phyloP scores from a whole-genome alignment of 2,329 filamentous ascomycete species.

The Aspergillus aculeatinus region DNA sequence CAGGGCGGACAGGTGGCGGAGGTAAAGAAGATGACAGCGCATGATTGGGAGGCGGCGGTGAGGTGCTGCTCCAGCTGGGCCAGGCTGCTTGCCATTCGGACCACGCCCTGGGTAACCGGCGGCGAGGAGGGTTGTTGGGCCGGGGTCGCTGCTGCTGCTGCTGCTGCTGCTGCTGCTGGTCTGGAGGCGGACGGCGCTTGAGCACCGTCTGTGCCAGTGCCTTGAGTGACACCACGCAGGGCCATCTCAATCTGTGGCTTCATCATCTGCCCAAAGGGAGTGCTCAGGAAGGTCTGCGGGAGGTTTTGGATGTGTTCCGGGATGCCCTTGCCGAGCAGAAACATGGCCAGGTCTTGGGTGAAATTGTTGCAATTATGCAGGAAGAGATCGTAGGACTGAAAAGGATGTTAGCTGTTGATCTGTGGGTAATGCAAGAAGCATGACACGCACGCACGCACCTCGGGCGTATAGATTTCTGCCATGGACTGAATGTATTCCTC shows the following conservation, averaged over 20 bases:
- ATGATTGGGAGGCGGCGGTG: slow-evolving; percentile 60
- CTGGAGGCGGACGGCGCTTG: slow-evolving; percentile 19
- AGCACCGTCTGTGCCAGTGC: slow-evolving; percentile 41
- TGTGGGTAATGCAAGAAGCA: neutral
- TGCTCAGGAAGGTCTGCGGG: slow-evolving; percentile 79
- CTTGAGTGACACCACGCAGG: slow-evolving; percentile 63
- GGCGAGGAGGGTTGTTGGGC: neutral
- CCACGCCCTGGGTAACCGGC: slow-evolving; percentile 41
- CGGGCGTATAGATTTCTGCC: slow-evolving; percentile 75
- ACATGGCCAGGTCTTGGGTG: slow-evolving; percentile 86
- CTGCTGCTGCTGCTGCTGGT: slow-evolving; percentile 17
- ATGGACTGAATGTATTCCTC: slow-evolving; percentile 85
- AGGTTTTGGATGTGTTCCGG: slow-evolving; percentile 82
- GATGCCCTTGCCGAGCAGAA: slow-evolving; percentile 83
- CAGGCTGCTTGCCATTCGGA: slow-evolving; percentile 62
- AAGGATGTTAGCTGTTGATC: slow-evolving; percentile 12
- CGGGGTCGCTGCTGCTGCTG: slow-evolving; percentile 13
- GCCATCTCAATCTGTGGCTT: slow-evolving; percentile 70
- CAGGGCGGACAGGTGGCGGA: slow-evolving; percentile 83
- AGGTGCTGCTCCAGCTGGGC: slow-evolving; percentile 63
- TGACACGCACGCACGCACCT: slow-evolving; percentile 49
- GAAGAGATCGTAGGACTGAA: slow-evolving; percentile 81
- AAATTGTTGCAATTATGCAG: slow-evolving; percentile 98
- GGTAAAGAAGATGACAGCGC: slow-evolving; percentile 87
- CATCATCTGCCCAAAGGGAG: slow-evolving; percentile 85